Base-by-base conservation (phyloP, 805 yeast species). In the Saturnispora ahearnii region DNA sequence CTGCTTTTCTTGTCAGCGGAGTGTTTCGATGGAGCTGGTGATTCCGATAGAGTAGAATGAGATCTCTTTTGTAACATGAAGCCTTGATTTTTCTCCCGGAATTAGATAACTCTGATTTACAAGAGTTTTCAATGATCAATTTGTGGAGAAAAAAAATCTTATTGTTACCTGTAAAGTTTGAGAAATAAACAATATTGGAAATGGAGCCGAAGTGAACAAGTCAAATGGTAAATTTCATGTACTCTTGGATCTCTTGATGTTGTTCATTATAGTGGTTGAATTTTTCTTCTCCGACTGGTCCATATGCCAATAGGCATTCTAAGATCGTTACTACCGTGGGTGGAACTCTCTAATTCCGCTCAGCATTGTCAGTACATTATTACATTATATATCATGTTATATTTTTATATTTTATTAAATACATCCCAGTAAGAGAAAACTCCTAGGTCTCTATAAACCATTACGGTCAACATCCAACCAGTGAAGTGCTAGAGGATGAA, bases 401-500 rank as follows among this genome's bases (percentile, higher is more conserved):
- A 18, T 18, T 18, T 26, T 6, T 26, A 26, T 26, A 26, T 6
- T 26, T 6, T 26, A 26, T 26, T 26, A 26, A 26, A 6, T 26
- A 26, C 29, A 26, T 8, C 9, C 9, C 29, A 26, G 9, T 26
- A 26, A 26, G 9, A 26, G 9, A 26, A 6, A 26, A 26, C 6
- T 26, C 6, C 9, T 8, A 26, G 6, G 29, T 26, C 2, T 21
- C 12, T 36, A 36, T 18, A 36, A 4, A 10, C 21, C 15, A 36
- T 22, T 22, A 36, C 21, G 40, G 13, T 36, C 40, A 7, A 18
- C 40, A 9, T 21, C 13, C 12, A 86, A 67, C 95, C 95, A 86
- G 36, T 73, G 67, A 51, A 83, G 65, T 0, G 89, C 90, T 47
- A 86, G 64, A 3, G 95, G 95, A 62, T 86, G 88, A 34, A 86